These are phyloP conservation scores for Kwoniella pini DNA, from an alignment of 768 basidiomycete genomes.

Conservation along the genomic window DNA sequence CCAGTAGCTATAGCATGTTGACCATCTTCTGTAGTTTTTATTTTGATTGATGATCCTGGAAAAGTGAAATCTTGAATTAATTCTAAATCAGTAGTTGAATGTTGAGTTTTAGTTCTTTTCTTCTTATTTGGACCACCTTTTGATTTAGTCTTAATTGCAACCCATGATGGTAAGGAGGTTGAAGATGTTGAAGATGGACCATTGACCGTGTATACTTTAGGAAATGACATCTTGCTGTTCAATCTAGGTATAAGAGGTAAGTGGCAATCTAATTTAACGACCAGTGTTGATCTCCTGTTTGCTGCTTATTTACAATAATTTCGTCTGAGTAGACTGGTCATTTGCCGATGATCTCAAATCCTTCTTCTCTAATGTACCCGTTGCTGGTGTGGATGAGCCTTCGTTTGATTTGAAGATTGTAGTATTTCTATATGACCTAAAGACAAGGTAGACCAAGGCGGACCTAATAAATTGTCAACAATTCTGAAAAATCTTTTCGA, in stretches of 20 bases:
- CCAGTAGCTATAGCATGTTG: slow-evolving; percentile 92
- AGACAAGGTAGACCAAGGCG: not conserved
- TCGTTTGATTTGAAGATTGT: too few species aligned
- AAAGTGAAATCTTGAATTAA: slow-evolving; percentile 96
- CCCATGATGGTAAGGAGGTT: slow-evolving; percentile 92
- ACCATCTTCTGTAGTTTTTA: slow-evolving; percentile 88
- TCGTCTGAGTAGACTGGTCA: too few species aligned
- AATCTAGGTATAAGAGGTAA: not conserved
- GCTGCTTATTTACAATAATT: too few species aligned
- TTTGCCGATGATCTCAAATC: too few species aligned
- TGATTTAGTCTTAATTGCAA: slow-evolving; percentile 59
- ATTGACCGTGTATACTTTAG: slow-evolving; percentile 92
- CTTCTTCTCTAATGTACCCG: too few species aligned
- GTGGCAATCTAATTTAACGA: slow-evolving; percentile 3
- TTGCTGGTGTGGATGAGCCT: too few species aligned
- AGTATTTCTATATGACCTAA: not conserved
- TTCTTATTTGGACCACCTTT: slow-evolving; percentile 43
- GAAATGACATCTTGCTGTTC: slow-evolving; percentile 46
- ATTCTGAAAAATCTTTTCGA: not conserved
- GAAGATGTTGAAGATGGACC: slow-evolving; percentile 84
- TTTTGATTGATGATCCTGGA: slow-evolving; percentile 88
- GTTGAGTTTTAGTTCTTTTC: slow-evolving; percentile 52
- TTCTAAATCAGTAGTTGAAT: slow-evolving; percentile 80
- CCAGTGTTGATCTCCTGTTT: too few species aligned
- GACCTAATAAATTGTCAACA: slow-evolving; percentile 6